Conservation (phyloP, 192 early-diverging fungal genomes). For the Pilaira anomala region DNA sequence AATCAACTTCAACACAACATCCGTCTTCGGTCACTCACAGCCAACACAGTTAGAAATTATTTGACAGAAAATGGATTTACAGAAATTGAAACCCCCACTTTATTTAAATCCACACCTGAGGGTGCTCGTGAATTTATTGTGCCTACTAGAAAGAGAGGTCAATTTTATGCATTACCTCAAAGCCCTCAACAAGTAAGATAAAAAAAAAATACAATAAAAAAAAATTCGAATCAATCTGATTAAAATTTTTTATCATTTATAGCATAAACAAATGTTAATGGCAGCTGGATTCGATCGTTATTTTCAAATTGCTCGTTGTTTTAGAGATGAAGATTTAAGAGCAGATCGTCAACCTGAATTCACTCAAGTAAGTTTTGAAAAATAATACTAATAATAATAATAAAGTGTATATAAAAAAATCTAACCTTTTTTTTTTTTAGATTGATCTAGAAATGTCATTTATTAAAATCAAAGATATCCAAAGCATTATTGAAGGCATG, state of each 20-base stretch:
- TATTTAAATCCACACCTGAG: conserved; percentile 92
- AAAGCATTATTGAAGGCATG: conserved; percentile 68
- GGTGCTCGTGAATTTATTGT: conserved; percentile 94
- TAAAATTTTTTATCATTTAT: conserved; percentile 8
- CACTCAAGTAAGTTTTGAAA: conserved; percentile 64
- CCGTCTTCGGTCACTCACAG: conserved; percentile 61
- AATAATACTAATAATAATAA: neutral
- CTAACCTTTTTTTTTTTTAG: conserved; percentile 32
- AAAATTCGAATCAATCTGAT: no score
- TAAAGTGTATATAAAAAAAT: neutral
- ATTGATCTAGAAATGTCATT: conserved; percentile 92
- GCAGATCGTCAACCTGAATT: conserved; percentile 93
- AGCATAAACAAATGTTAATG: conserved; percentile 95
- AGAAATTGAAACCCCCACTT: conserved; percentile 89
- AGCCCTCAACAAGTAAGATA: conserved; percentile 76
- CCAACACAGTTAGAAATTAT: conserved; percentile 66
- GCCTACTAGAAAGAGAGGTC: conserved; percentile 70
- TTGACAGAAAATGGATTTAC: conserved; percentile 69
- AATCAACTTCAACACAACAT: conserved; percentile 72
- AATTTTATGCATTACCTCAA: conserved; percentile 87
- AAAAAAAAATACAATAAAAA: neutral
- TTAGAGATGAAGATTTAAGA: conserved; percentile 84
- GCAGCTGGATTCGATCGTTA: conserved; percentile 85
- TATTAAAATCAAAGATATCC: conserved; percentile 68
- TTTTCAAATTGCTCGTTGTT: conserved; percentile 91